Percentiles rank a stretch among this genome's conserved stretches.
phyloP scores from a whole-genome alignment of 495 filamentous ascomycete species.

The Penicillium cinerascens region DNA sequence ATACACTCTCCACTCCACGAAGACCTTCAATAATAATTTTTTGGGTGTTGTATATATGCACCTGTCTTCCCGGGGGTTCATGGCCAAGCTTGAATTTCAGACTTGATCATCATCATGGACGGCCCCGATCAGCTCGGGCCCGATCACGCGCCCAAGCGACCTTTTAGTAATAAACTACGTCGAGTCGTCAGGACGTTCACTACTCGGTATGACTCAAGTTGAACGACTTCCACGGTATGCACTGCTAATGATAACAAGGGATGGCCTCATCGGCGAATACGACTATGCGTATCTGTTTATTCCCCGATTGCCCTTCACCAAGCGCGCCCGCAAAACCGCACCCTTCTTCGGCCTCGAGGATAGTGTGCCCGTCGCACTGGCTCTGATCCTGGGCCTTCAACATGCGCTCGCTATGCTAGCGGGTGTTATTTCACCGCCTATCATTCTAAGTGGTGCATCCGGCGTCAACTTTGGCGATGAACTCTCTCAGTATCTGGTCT shows the following conservation, averaged over 20 bases:
- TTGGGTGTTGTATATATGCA: not conserved
- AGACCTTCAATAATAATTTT: not conserved
- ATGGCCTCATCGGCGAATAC: slow-evolving; percentile 79
- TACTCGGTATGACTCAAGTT: slow-evolving; percentile 41
- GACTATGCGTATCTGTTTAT: slow-evolving; percentile 78
- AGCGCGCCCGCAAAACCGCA: slow-evolving; percentile 54
- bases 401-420: slow-evolving; percentile 68
- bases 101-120: slow-evolving; percentile 30
- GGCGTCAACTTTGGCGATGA: slow-evolving; percentile 63
- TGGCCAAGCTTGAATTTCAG: not conserved
- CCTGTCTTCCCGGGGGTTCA: no score
- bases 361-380: slow-evolving; percentile 74
- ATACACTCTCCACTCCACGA: slow-evolving; percentile 6
- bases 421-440: slow-evolving; percentile 74
- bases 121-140: slow-evolving; percentile 53
- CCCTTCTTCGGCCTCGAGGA: slow-evolving; percentile 91
- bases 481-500: slow-evolving; percentile 77
- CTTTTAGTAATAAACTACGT: slow-evolving; percentile 34
- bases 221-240: not conserved
- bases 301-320: slow-evolving; percentile 82
- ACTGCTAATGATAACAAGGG: slow-evolving; percentile 30
- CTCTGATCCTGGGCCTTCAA: slow-evolving; percentile 68
- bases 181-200: slow-evolving; percentile 41
- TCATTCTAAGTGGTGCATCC: slow-evolving; percentile 62
- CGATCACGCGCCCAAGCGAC: slow-evolving; percentile 38